A percentile compares a stretch with the other conserved stretches of the same genome.
Evolutionary conservation across 164 flowering plant genomes (phyloP).

Genomic region (Kalanchoe fedtschenkoi): DNA sequence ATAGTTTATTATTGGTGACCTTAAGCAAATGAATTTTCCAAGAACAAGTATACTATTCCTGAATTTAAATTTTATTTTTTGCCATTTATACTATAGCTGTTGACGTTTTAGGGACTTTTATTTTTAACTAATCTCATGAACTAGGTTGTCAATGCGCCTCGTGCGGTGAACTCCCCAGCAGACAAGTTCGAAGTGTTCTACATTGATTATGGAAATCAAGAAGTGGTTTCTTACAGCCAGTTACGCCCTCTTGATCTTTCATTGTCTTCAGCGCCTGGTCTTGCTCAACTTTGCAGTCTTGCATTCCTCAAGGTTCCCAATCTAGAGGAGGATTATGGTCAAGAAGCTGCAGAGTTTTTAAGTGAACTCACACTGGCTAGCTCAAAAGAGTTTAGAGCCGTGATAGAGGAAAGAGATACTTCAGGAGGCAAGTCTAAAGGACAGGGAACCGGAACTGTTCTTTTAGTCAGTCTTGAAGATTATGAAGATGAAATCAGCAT

Average conservation of each 20-base stretch:
- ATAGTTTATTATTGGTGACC: too few species aligned
- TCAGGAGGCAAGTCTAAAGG: constrained; percentile 91
- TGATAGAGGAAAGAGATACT: constrained; percentile 70
- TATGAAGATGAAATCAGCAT: constrained; percentile 42
- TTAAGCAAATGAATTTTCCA: too few species aligned
- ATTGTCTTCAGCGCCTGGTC: constrained; percentile 57
- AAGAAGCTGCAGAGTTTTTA: constrained; percentile 73
- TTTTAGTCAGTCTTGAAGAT: constrained; percentile 57
- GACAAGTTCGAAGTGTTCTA: constrained; percentile 90
- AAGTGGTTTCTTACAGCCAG: constrained; percentile 47
- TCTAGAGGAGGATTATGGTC: constrained; percentile 79
- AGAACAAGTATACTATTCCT: too few species aligned
- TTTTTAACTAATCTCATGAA: not conserved
- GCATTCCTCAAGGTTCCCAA: constrained; percentile 74
- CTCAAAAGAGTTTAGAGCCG: constrained; percentile 54
- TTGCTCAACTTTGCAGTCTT: constrained; percentile 87
- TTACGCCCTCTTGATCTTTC: constrained; percentile 77
- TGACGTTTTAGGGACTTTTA: not conserved
- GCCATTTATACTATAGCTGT: too few species aligned
- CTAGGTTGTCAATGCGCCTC: constrained; percentile 84
- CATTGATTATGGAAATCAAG: constrained; percentile 96
- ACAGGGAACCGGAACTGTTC: constrained; percentile 78
- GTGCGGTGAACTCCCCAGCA: constrained; percentile 55
- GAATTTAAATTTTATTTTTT: too few species aligned
- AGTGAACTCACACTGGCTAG: constrained; percentile 44